A percentile compares a stretch with the other conserved stretches of the same genome.
These are phyloP conservation scores for Exidia glandulosa DNA, from an alignment of 768 basidiomycete species.

Conservation along the genomic window DNA sequence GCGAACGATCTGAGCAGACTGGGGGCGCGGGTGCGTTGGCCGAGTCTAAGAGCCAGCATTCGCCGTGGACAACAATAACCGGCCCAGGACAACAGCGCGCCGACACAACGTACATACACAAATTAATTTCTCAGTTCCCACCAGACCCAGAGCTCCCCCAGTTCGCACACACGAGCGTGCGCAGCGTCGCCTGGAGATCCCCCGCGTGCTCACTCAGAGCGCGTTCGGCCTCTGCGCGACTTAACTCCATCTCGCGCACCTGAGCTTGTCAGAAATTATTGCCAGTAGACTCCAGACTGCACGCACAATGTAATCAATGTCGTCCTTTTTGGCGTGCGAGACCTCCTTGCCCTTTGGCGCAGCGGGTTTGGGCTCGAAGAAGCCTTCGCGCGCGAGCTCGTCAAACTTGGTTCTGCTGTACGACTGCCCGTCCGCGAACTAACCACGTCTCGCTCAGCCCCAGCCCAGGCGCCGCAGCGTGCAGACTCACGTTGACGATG, in stretches of 20 bases:
- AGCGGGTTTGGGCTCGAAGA: slow-evolving; percentile 1
- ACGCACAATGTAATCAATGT: slow-evolving; percentile 3
- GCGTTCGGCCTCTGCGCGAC: slow-evolving; percentile 1
- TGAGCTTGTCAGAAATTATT: background rate
- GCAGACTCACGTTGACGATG: background rate
- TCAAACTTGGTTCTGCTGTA: slow-evolving; percentile 4
- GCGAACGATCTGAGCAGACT: background rate
- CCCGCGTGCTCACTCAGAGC: slow-evolving; percentile 1
- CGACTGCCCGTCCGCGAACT: slow-evolving; percentile 1
- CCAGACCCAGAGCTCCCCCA: background rate
- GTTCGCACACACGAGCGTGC: background rate
- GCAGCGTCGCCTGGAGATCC: slow-evolving; percentile 1
- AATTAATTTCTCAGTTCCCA: background rate
- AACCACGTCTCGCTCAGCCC: background rate
- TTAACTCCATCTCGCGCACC: slow-evolving; percentile 4
- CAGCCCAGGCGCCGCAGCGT: background rate
- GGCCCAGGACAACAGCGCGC: background rate
- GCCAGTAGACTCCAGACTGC: background rate
- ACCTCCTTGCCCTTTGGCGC: background rate
- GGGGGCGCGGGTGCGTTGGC: background rate
- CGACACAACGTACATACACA: background rate
- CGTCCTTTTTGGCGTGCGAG: slow-evolving; percentile 1
- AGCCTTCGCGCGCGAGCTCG: background rate
- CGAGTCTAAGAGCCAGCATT: background rate
- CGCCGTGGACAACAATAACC: background rate